Conservation (phyloP, 345 rosid species). For the Salix exigua region DNA sequence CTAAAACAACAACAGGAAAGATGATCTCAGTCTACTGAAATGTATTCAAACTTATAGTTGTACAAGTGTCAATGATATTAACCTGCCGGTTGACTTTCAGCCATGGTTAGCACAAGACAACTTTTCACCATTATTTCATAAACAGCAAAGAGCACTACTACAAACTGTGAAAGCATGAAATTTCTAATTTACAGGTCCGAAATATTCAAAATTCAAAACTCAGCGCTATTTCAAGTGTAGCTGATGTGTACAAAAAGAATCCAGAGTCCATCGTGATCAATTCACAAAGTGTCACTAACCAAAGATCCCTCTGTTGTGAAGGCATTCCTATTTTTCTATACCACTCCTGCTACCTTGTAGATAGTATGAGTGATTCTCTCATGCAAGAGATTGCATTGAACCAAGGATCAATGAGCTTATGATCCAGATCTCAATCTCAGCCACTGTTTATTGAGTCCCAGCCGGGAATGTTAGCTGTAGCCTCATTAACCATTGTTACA, state of each 20-base stretch:
- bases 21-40: neutral
- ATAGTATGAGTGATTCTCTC: constrained; percentile 7
- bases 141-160: neutral
- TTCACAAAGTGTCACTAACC: neutral
- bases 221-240: constrained; percentile 5
- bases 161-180: neutral
- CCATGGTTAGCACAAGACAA: neutral
- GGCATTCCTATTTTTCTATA: constrained; percentile 17
- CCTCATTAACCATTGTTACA: constrained; percentile 67
- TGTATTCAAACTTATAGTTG: neutral
- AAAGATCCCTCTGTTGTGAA: constrained; percentile 6
- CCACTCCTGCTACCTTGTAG: constrained; percentile 16
- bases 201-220: constrained; percentile 9
- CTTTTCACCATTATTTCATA: neutral
- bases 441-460: constrained; percentile 41
- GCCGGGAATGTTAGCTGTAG: constrained; percentile 62
- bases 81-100: neutral
- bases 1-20: too few relatives aligned
- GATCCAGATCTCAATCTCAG: constrained; percentile 19
- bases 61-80: neutral
- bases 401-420: neutral
- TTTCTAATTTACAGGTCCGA: constrained; percentile 11
- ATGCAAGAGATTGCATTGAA: neutral
- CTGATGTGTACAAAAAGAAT: constrained; percentile 20
- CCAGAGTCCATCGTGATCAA: neutral